Evolutionary conservation across 345 rosid genomes (phyloP).

Genomic region (Cardamine occulta): DNA sequence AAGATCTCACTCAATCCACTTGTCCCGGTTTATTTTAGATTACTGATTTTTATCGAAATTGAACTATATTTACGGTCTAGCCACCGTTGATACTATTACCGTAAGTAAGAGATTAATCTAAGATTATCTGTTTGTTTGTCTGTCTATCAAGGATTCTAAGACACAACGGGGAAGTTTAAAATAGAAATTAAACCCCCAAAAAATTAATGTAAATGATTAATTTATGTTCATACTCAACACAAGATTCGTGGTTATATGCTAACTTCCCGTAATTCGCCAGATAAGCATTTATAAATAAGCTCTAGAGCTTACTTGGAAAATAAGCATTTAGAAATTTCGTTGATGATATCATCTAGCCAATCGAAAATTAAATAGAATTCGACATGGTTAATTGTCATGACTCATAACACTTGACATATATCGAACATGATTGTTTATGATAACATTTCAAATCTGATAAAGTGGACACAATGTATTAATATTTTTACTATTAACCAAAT

Average conservation of each 20-base stretch:
- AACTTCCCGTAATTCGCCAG: neutral
- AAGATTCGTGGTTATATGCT: neutral
- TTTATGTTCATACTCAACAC: neutral
- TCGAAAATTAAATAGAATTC: neutral
- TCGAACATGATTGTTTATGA: neutral
- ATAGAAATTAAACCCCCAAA: neutral
- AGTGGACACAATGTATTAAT: neutral
- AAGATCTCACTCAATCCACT: neutral
- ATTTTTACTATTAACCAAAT: neutral
- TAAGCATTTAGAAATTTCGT: slow-evolving; percentile 9
- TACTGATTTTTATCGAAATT: neutral
- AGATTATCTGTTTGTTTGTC: neutral
- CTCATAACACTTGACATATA: neutral
- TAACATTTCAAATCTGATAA: neutral
- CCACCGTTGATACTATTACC: neutral
- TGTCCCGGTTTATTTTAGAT: neutral
- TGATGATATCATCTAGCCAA: neutral
- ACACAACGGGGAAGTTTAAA: neutral
- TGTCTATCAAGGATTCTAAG: neutral
- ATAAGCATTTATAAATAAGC: neutral
- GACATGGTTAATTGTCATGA: neutral
- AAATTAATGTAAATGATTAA: no score
- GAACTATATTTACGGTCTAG: neutral
- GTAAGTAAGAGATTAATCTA: neutral
- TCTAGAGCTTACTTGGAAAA: neutral